Evolutionary conservation across 768 basidiomycete genomes (phyloP), one percentile per base, ranked within the genome.

Genomic region (Hygrophorus pudorinus): DNA sequence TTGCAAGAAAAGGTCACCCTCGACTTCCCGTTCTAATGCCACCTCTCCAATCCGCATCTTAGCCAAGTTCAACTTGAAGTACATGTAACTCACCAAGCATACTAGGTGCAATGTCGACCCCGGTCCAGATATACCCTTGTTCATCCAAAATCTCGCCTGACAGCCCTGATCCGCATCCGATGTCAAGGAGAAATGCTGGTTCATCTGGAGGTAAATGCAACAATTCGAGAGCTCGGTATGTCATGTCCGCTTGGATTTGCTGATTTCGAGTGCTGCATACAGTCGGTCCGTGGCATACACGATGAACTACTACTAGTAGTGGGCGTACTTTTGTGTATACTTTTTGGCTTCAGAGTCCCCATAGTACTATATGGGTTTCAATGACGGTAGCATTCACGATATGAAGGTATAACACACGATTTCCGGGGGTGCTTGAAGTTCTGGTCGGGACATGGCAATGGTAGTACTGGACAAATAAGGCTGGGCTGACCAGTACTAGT

Each of bases 161-260:
- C 14, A 99, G 64, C 2, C 96, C 96, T n/a, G 86, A 90, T 13
- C 96, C 96, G 56, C 93, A 98, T 2, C 96, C 96, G 45, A 99
- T 91, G 59, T 99, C 96, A 28, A 98, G 75, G 12, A 99, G 66
- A 56, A 85, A 87, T 0, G 86, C 83, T 0, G 92, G 78, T 47
- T 90, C 71, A 37, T 80, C 84, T 38, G 73, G 72, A 8, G 91
- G 83, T 30, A 97, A 64, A 52, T 81, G 85, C 34, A 98, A 71
- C 9, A 99, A 72, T 60, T 98, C 96, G 28, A 99, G 66, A 2
- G 93, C 93, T 52, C 96, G 77, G 53, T 92, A 87, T 12, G 96
- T 96, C 96, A 99, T 97, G 50, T 93, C 83, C 8, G 91, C 85
- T 59, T 99, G 96, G 48, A 99, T 92, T 59, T 85, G 82, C 61